Percentiles rank a stretch among this genome's conserved stretches.
Conservation (phyloP, 1,284 basidiomycete genomes). For the Phlebopus sp. region DNA sequence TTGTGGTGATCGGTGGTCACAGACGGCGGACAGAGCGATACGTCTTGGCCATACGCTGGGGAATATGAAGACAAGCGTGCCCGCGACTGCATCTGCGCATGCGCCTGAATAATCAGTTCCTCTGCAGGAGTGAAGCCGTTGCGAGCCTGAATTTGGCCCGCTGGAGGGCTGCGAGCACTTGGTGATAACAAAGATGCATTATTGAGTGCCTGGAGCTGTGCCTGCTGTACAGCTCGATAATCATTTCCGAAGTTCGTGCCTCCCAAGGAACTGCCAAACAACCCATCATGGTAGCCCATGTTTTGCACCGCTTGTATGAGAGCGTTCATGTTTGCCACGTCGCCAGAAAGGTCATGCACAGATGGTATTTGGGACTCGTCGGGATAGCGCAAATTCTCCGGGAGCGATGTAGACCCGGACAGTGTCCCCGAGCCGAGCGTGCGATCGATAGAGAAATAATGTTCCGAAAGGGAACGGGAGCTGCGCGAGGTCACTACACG, state of each 20-base stretch:
- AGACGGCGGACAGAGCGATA: neutral
- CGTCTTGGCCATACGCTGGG: slow-evolving; percentile 8
- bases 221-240: slow-evolving; percentile 18
- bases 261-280: slow-evolving; percentile 13
- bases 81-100: slow-evolving; percentile 34
- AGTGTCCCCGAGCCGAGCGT: slow-evolving; percentile 5
- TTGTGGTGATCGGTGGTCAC: neutral
- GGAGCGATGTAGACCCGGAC: slow-evolving; percentile 18
- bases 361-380: slow-evolving; percentile 15
- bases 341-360: slow-evolving; percentile 12
- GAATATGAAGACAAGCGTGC: slow-evolving; percentile 10
- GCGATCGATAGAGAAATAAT: slow-evolving; percentile 3
- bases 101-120: slow-evolving; percentile 62
- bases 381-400: slow-evolving; percentile 18
- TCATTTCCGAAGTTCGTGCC: slow-evolving; percentile 17
- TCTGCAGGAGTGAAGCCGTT: slow-evolving; percentile 66
- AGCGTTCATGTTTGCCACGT: slow-evolving; percentile 16
- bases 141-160: slow-evolving; percentile 36
- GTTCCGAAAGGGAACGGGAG: slow-evolving; percentile 2
- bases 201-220: slow-evolving; percentile 24
- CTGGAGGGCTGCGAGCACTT: slow-evolving; percentile 6
- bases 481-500: slow-evolving; percentile 1
- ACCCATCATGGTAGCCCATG: slow-evolving; percentile 17
- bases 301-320: slow-evolving; percentile 28
- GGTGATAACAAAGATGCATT: slow-evolving; percentile 18